Evolutionary conservation across 345 rosid genomes (phyloP), one percentile per base, ranked within the genome.

Genomic region (Murraya koenigii): DNA sequence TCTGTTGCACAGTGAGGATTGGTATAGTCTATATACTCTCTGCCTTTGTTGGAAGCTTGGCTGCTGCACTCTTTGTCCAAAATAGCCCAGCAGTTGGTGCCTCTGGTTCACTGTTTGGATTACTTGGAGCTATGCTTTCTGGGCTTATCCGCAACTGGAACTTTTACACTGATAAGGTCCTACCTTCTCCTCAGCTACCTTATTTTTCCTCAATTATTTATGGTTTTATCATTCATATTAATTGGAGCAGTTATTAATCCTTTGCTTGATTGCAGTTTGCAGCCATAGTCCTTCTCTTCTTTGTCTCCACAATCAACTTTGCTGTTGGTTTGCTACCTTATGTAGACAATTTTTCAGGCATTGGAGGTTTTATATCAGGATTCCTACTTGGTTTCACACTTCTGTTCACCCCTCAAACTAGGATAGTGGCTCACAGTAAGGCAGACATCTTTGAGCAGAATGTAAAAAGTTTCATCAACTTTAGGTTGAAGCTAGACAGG

Each of bases 351-450:
- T 93, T 90, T 71, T 85, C 97, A 20, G 92, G 84, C 82, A 85
- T 90, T 64, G 99, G 95, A 26, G 97, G 97, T 58, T 84, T 95
- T 77, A 55, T 91, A 58, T 88, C 97, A 22, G 98, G 98, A 71
- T 60, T 87, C 55, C 89, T 93, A 55, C 93, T 95, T 55, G 99
- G 99, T 41, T 81, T 93, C 65, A 89, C 80, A 61, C 84, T 93
- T 77, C 39, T 93, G 54, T 88, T 85, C 82, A 84, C 89, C 32
- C 98, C 97, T 80, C 89, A 83, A 75, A 75, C 81, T 15, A 83
- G 87, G 69, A 86, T 88, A 67, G 35, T 74, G 61, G 71, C 85
- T 69, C 86, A 82, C 68, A 87, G 84, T 66, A 90, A 88, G 78
- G 81, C 81, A 35, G 89, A 89, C 58, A 69, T 89, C 66, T 82